Evolutionary conservation across 164 flowering plant genomes (phyloP).

Genomic region (Euptelea pleiosperma): DNA sequence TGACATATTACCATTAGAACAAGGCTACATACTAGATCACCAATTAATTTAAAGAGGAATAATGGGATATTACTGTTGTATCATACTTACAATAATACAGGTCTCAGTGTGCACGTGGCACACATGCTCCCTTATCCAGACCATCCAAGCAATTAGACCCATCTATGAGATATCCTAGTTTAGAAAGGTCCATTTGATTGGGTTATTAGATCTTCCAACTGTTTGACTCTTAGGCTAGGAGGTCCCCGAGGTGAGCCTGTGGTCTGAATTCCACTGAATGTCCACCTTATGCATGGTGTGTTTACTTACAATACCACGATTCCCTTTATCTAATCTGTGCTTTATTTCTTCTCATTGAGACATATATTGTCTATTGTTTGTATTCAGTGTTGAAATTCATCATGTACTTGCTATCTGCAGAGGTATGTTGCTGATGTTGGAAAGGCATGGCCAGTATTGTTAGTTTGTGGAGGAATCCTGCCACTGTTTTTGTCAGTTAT

Average conservation of each 20-base stretch:
- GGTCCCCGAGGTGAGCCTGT: background rate
- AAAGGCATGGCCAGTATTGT: constrained; percentile 90
- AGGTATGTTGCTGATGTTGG: constrained; percentile 94
- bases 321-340: background rate
- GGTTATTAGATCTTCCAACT: background rate
- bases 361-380: background rate
- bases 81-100: too few relatives aligned
- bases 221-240: background rate
- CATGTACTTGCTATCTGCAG: constrained; percentile 40
- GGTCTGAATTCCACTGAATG: background rate
- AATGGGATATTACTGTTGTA: too few relatives aligned
- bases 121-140: too few relatives aligned
- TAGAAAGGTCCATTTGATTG: background rate
- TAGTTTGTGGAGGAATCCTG: constrained; percentile 91
- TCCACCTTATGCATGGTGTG: background rate
- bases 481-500: constrained; percentile 83
- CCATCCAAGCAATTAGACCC: too few relatives aligned
- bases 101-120: too few relatives aligned
- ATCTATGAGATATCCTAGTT: too few relatives aligned
- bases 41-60: too few relatives aligned
- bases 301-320: background rate
- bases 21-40: too few relatives aligned
- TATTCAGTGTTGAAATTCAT: background rate
- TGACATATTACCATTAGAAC: too few relatives aligned
- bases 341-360: background rate